Percentiles rank a stretch among this genome's conserved stretches.
Conservation (phyloP, 805 yeast genomes). For the Saccharomycopsis javanensis region DNA sequence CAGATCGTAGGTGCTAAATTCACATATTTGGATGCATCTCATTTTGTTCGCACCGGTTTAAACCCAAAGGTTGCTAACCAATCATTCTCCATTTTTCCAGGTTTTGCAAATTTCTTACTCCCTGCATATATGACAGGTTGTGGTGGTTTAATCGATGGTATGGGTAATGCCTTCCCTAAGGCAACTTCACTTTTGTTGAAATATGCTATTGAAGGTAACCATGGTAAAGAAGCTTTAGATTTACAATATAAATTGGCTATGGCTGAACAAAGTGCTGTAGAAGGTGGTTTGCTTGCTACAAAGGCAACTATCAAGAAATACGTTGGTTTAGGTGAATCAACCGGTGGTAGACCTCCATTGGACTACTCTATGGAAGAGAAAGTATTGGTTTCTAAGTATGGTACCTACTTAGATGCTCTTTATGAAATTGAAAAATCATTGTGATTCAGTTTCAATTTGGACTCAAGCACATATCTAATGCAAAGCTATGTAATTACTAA, state of each 20-base stretch:
- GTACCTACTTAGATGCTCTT: conserved; percentile 18
- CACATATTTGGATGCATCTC: conserved; percentile 42
- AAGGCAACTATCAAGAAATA: conserved; percentile 23
- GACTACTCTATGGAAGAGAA: conserved; percentile 11
- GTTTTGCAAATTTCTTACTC: conserved; percentile 42
- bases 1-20: conserved; percentile 33
- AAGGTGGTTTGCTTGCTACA: conserved; percentile 28
- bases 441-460: too few relatives aligned
- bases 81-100: conserved; percentile 37
- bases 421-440: conserved; percentile 19
- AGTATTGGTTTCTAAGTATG: conserved; percentile 17
- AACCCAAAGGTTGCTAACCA: conserved; percentile 32
- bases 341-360: conserved; percentile 29
- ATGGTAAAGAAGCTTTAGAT: conserved; percentile 31
- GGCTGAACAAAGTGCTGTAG: conserved; percentile 28
- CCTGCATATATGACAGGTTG: conserved; percentile 38
- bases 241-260: conserved; percentile 35
- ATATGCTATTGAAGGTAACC: conserved; percentile 29
- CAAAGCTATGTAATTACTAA: too few relatives aligned
- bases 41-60: conserved; percentile 37
- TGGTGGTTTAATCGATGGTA: conserved; percentile 43
- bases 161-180: conserved; percentile 44
- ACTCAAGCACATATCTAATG: too few relatives aligned
- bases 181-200: conserved; percentile 32
- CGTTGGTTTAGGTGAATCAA: conserved; percentile 23